Percentiles rank a stretch among this genome's conserved stretches.
Evolutionary conservation across 179 eudicot species (phyloP).

Genomic region (Silene vulgaris): DNA sequence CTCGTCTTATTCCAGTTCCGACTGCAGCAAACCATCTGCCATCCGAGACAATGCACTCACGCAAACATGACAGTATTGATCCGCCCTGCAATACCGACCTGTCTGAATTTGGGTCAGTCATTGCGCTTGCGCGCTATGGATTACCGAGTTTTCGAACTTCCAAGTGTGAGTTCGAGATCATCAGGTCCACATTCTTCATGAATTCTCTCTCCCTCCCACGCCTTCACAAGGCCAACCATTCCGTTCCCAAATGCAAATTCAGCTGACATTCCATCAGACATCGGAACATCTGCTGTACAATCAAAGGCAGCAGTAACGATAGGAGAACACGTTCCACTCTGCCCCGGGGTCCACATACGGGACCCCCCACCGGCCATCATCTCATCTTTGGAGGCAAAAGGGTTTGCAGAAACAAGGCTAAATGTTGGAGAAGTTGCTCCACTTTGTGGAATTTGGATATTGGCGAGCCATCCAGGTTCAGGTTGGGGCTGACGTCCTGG

Average conservation of each 20-base stretch:
- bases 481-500: conserved; percentile 41
- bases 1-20: neutral
- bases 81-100: neutral
- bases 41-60: neutral
- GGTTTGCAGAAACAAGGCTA: conserved; percentile 56
- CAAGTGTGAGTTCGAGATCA: conserved; percentile 90
- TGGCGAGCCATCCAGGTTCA: conserved; percentile 46
- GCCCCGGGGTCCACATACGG: conserved; percentile 74
- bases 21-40: conserved; percentile 3
- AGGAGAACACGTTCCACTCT: conserved; percentile 83
- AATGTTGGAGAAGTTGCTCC: conserved; percentile 50
- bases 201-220: conserved; percentile 47
- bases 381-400: conserved; percentile 33
- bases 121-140: neutral
- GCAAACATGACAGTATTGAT: neutral
- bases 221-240: conserved; percentile 49
- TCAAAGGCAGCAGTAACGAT: conserved; percentile 41
- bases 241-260: conserved; percentile 83
- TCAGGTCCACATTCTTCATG: conserved; percentile 77
- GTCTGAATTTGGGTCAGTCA: neutral
- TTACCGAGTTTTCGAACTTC: conserved; percentile 65
- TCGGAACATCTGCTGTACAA: conserved; percentile 35
- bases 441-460: conserved; percentile 35
- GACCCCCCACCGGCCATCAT: conserved; percentile 46
- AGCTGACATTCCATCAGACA: conserved; percentile 45